These are phyloP conservation scores for Paramecium tetraurelia DNA, from an alignment of 73 alveolate species.

Conservation along the genomic window DNA sequence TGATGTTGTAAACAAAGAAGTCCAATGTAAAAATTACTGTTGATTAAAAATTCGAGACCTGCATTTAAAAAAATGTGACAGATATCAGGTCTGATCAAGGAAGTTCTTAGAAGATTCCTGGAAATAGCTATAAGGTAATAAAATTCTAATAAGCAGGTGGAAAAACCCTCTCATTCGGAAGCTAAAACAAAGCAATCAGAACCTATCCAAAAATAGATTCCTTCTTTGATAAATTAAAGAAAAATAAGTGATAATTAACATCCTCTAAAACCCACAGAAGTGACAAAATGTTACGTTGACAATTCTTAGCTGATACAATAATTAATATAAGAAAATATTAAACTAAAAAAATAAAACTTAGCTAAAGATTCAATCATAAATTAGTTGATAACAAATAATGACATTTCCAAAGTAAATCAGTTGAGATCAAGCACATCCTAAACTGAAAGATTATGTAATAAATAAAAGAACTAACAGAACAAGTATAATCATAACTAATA, in stretches of 20 bases:
- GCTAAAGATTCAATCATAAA: not conserved
- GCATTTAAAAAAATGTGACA: not conserved
- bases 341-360: not conserved
- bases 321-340: not conserved
- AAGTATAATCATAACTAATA: not conserved
- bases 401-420: not conserved
- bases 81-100: not conserved
- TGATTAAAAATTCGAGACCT: not conserved
- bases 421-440: not conserved
- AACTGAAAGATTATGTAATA: not conserved
- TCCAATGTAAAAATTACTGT: not conserved
- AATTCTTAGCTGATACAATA: not conserved
- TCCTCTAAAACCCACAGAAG: not conserved
- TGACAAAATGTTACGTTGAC: not conserved
- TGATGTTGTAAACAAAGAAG: not conserved
- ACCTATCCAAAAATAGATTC: not conserved
- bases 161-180: not conserved
- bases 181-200: not conserved
- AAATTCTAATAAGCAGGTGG: not conserved
- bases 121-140: not conserved
- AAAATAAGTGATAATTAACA: not conserved
- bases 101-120: not conserved
- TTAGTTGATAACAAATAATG: not conserved
- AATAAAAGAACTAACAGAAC: not conserved
- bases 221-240: not conserved